Evolutionary conservation across 805 yeast genomes (phyloP).

Genomic region (Lipomyces anomalus): DNA sequence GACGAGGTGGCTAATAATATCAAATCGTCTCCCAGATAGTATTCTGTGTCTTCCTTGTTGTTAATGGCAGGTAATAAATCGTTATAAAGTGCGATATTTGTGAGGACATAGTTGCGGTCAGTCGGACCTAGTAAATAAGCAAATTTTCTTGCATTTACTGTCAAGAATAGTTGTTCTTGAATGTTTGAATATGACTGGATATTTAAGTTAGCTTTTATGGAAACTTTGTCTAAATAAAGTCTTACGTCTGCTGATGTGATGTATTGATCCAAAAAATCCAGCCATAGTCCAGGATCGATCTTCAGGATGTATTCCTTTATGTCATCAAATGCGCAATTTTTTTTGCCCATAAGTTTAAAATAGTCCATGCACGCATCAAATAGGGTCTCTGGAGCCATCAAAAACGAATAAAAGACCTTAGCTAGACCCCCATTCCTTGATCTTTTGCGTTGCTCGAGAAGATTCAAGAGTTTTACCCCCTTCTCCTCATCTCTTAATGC

Average conservation of each 20-base stretch:
- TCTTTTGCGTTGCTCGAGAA: constrained; percentile 32
- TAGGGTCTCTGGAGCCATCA: constrained; percentile 4
- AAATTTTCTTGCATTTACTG: constrained; percentile 48
- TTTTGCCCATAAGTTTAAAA: constrained; percentile 44
- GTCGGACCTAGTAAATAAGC: constrained; percentile 30
- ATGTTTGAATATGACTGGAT: constrained; percentile 11
- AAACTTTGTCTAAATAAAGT: background rate
- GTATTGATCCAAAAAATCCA: constrained; percentile 15
- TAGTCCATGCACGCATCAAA: constrained; percentile 35
- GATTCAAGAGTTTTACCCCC: constrained; percentile 32
- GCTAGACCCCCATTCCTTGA: constrained; percentile 59
- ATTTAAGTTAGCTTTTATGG: constrained; percentile 1
- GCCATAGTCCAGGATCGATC: constrained; percentile 28
- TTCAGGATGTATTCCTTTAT: constrained; percentile 36
- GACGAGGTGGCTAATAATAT: constrained; percentile 46
- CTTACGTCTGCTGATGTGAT: too few relatives aligned
- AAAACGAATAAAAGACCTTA: constrained; percentile 41
- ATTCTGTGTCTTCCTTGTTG: constrained; percentile 55
- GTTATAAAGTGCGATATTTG: constrained; percentile 39
- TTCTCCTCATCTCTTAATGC: constrained; percentile 27
- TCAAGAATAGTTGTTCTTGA: constrained; percentile 21
- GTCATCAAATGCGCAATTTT: constrained; percentile 63
- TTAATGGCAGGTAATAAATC: constrained; percentile 36
- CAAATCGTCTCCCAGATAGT: constrained; percentile 63
- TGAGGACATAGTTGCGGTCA: constrained; percentile 27